Evolutionary conservation across 768 basidiomycete species (phyloP), one percentile per base, ranked within the genome.

Genomic region (Trametopsis cervina): DNA sequence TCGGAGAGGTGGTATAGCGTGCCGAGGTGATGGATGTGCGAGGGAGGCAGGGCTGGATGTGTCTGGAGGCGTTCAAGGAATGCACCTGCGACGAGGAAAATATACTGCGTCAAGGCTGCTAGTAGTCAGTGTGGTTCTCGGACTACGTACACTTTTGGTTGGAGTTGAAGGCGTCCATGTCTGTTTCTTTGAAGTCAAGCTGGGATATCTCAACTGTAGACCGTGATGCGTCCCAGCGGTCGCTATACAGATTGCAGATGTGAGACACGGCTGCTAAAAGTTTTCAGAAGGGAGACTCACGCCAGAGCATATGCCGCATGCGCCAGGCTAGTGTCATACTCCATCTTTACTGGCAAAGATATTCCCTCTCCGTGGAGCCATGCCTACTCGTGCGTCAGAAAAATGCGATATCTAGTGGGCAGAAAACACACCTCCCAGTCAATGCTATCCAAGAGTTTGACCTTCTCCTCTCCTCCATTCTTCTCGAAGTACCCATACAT

Each of bases 341-440:
- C 72, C 66, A 89, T 73, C 50, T 83, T 69, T 0, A 81, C 85
- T 1, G 89, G 89, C 10, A 95, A 76, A 51, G 76, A 69, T 4
- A 73, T 54, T 2, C 91, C 89, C 62, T 87, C 82, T 27, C 91
- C 91, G 54, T 85, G 78, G 26, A 95, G 65, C 91, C 91, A 95
- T 11, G 76, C 78, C 85, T 86, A 21, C 21, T 35, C 2, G 4
- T 27, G 47, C 27, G 53, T 33, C 17, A 24, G 23, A 18, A n/a
- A 44, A 24, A 20, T 38, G 15, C 13, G 10, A 4, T 42, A 40
- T 41, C 26, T 5, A 6, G 9, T 23, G 22, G 20, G 42, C 4
- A 22, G 20, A 13, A 40, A 13, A 12, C 36, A 65, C 81, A 86
- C 89, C 60, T 91, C 65, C 86, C 89, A 95, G 57, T 87, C 77